Conservation (phyloP, 257 asterid species). For the Solanum arcanum region DNA sequence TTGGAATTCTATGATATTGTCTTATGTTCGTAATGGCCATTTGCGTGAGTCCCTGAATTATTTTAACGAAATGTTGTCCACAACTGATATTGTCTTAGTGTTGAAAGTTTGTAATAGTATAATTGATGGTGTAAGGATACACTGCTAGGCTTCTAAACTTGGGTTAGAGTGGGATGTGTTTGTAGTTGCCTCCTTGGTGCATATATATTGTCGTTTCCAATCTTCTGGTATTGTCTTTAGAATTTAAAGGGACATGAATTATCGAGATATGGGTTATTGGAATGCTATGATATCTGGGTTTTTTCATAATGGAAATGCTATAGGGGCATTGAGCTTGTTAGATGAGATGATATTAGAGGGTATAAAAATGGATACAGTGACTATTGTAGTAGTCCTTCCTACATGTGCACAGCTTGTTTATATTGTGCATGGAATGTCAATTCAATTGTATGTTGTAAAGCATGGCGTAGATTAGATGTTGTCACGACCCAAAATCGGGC, state of each 20-base stretch:
- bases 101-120: slow-evolving; percentile 54
- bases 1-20: slow-evolving; percentile 73
- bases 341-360: slow-evolving; percentile 58
- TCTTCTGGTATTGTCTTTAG: slow-evolving; percentile 26
- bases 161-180: slow-evolving; percentile 75
- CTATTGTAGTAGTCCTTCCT: slow-evolving; percentile 60
- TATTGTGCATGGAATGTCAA: slow-evolving; percentile 28
- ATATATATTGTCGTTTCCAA: slow-evolving; percentile 77
- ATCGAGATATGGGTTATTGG: slow-evolving; percentile 83
- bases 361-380: slow-evolving; percentile 48
- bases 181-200: slow-evolving; percentile 73
- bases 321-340: slow-evolving; percentile 43
- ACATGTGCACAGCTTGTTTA: slow-evolving; percentile 54
- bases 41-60: slow-evolving; percentile 45
- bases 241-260: slow-evolving; percentile 63
- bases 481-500: too few species aligned
- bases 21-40: slow-evolving; percentile 43
- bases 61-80: slow-evolving; percentile 47
- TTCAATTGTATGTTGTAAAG: slow-evolving; percentile 56
- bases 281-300: slow-evolving; percentile 83
- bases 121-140: slow-evolving; percentile 50
- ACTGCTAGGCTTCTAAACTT: slow-evolving; percentile 55
- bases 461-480: slow-evolving; percentile 54
- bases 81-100: slow-evolving; percentile 38
- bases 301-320: slow-evolving; percentile 46